Evolutionary conservation across 2,329 filamentous ascomycete species (phyloP).

Genomic region (Aspergillus awamori): DNA sequence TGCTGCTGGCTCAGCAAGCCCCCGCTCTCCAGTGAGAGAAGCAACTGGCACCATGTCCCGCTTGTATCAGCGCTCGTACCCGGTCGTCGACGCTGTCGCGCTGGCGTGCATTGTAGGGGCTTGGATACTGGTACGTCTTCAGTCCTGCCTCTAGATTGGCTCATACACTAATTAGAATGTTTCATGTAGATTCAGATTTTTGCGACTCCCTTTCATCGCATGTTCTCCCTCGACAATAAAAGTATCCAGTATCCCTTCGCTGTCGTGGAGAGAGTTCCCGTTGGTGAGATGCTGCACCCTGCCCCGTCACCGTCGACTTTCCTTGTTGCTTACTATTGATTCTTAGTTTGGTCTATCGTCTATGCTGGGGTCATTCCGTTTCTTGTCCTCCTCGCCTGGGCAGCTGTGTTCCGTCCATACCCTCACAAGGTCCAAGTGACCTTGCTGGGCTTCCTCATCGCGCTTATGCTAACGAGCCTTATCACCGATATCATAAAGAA

Average conservation of each 20-base stretch:
- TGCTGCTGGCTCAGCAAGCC: slow-evolving; percentile 28
- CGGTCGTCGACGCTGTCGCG: slow-evolving; percentile 82
- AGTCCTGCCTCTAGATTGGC: background rate
- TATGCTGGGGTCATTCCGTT: slow-evolving; percentile 77
- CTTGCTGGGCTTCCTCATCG: slow-evolving; percentile 76
- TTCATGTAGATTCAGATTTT: slow-evolving; percentile 62
- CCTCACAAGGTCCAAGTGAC: slow-evolving; percentile 83
- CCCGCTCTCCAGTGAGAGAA: slow-evolving; percentile 36
- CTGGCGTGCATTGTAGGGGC: slow-evolving; percentile 69
- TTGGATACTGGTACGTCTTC: slow-evolving; percentile 50
- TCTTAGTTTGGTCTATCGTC: slow-evolving; percentile 67
- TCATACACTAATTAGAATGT: background rate
- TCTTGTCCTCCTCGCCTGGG: slow-evolving; percentile 66
- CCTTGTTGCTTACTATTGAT: slow-evolving; percentile 9
- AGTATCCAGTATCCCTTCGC: slow-evolving; percentile 86
- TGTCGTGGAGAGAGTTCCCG: slow-evolving; percentile 77
- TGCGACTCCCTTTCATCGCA: slow-evolving; percentile 85
- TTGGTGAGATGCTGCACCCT: slow-evolving; percentile 57
- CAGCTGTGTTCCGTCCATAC: slow-evolving; percentile 62
- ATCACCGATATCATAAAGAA: slow-evolving; percentile 93
- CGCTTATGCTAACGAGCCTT: slow-evolving; percentile 75
- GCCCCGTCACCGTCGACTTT: background rate
- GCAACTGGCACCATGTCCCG: slow-evolving; percentile 52
- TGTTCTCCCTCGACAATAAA: slow-evolving; percentile 87
- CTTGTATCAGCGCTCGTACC: slow-evolving; percentile 73